phyloP scores from a whole-genome alignment of 108 stramenopile genomes.

The Nitzschia sp. region DNA sequence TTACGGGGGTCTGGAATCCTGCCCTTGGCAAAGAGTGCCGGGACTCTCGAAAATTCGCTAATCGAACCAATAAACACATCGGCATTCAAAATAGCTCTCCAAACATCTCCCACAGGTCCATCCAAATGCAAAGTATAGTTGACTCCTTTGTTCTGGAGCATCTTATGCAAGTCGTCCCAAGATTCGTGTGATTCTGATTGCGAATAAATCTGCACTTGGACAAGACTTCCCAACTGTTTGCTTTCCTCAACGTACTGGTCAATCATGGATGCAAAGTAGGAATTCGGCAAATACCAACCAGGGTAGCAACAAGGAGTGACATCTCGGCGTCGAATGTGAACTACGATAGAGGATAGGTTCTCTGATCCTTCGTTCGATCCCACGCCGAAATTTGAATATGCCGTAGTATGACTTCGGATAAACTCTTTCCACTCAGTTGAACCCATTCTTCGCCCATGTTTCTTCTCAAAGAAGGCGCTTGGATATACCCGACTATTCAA shows the following conservation, averaged over 20 bases:
- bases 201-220: slow-evolving; percentile 9
- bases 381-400: neutral
- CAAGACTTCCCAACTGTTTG: neutral
- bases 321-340: slow-evolving; percentile 37
- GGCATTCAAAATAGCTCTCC: slow-evolving; percentile 16
- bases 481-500: neutral
- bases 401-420: neutral
- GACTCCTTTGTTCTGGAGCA: neutral
- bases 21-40: slow-evolving; percentile 8
- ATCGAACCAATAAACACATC: slow-evolving; percentile 18
- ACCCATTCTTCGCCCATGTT: slow-evolving; percentile 2
- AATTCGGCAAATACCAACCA: slow-evolving; percentile 27
- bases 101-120: slow-evolving; percentile 9
- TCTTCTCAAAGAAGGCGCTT: neutral
- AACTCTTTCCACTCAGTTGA: neutral
- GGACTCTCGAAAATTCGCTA: slow-evolving; percentile 18
- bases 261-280: slow-evolving; percentile 22
- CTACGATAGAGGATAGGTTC: neutral
- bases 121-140: slow-evolving; percentile 14
- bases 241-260: neutral
- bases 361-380: neutral
- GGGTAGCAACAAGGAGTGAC: slow-evolving; percentile 31
- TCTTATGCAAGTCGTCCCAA: slow-evolving; percentile 6
- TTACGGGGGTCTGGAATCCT: slow-evolving; percentile 1
- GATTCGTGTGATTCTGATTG: slow-evolving; percentile 12